These are phyloP conservation scores for Fusarium mangiferae DNA, from an alignment of 2,329 filamentous ascomycete species.

Conservation along the genomic window DNA sequence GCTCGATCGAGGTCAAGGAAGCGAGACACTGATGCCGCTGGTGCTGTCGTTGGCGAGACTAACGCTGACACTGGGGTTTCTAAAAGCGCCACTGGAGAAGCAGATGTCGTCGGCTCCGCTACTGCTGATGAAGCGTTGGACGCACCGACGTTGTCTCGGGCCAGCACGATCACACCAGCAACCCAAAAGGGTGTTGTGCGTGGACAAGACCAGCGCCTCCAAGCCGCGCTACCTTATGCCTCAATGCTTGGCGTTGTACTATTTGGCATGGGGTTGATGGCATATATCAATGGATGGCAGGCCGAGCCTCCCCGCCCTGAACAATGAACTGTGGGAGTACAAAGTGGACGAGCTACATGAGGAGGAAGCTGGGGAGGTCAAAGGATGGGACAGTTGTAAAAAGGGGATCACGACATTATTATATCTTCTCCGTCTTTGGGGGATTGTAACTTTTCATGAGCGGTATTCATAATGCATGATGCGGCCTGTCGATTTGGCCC, in stretches of 20 bases:
- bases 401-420: conserved; percentile 34
- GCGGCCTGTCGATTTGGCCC: conserved; percentile 41
- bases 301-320: conserved; percentile 48
- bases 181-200: conserved; percentile 53
- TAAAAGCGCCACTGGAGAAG: conserved; percentile 27
- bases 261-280: conserved; percentile 85
- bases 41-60: conserved; percentile 30
- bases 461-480: conserved; percentile 47
- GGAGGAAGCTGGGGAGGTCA: conserved; percentile 10
- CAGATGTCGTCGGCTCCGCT: conserved; percentile 31
- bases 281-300: conserved; percentile 87
- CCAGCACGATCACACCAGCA: conserved; percentile 61
- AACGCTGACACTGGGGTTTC: conserved; percentile 32
- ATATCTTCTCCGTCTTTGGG: conserved; percentile 36
- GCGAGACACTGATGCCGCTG: conserved; percentile 41
- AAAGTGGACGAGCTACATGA: conserved; percentile 30
- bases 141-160: conserved; percentile 57
- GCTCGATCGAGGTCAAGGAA: conserved; percentile 52
- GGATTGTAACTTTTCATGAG: conserved; percentile 43
- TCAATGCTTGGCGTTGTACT: conserved; percentile 86
- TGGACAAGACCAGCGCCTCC: conserved; percentile 56
- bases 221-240: conserved; percentile 75
- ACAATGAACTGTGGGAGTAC: conserved; percentile 42
- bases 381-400: conserved; percentile 17
- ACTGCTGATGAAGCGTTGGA: conserved; percentile 51